These are phyloP conservation scores for Seiridium unicorne DNA, from an alignment of 2,329 filamentous ascomycete species.

Conservation along the genomic window DNA sequence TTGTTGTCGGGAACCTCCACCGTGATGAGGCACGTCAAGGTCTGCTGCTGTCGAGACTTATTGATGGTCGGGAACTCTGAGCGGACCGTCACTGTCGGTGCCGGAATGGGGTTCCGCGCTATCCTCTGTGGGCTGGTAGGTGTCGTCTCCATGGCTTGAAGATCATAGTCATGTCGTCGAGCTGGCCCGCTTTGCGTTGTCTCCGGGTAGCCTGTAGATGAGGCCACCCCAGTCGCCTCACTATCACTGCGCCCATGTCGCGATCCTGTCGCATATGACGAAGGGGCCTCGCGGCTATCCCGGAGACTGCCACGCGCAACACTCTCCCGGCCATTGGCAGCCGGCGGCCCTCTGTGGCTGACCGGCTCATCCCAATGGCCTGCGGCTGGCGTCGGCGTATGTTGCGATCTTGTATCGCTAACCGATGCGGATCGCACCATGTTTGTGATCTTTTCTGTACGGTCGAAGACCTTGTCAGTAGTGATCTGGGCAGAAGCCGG, in stretches of 20 bases:
- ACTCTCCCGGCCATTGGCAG: conserved; percentile 31
- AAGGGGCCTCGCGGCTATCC: conserved; percentile 47
- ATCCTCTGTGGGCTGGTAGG: conserved; percentile 70
- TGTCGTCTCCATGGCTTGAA: conserved; percentile 92
- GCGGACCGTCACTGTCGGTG: conserved; percentile 88
- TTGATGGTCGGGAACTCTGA: conserved; percentile 96
- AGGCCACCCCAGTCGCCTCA: conserved; percentile 69
- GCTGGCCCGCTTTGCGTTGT: conserved; percentile 67
- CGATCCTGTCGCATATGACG: conserved; percentile 38
- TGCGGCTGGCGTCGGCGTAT: conserved; percentile 57
- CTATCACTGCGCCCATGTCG: conserved; percentile 77
- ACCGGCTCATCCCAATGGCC: conserved; percentile 66
- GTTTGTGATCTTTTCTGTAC: conserved; percentile 86
- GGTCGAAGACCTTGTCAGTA: conserved; percentile 20
- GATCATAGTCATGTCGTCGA: conserved; percentile 88
- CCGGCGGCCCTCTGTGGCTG: background rate
- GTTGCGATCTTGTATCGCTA: conserved; percentile 57
- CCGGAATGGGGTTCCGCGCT: conserved; percentile 82
- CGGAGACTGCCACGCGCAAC: conserved; percentile 38
- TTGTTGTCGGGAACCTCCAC: conserved; percentile 91
- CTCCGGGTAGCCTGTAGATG: conserved; percentile 78
- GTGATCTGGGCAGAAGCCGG: background rate
- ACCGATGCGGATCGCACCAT: conserved; percentile 81
- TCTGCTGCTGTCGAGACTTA: conserved; percentile 90
- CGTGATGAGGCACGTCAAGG: conserved; percentile 88